Evolutionary conservation across 106 monocot genomes (phyloP), one percentile per base, ranked within the genome.

Genomic region (Acorus calamus): DNA sequence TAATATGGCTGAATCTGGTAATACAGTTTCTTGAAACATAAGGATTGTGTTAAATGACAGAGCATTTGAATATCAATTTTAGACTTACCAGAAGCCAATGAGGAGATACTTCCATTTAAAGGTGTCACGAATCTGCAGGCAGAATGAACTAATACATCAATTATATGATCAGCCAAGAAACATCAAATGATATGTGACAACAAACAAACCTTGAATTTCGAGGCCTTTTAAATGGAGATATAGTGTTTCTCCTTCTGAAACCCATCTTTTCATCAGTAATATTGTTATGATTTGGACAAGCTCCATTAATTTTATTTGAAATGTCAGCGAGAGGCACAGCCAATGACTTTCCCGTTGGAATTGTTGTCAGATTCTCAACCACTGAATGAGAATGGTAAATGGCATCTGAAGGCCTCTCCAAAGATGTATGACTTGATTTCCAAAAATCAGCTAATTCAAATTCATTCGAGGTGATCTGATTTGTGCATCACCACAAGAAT

Each of bases 141-240:
- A 61, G 57, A 3, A 77, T 62, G 41, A 14, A 47, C 8, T 57
- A 42, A 57, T 71, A 6, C 9, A 5, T n/a, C 9, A 55, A 11
- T 48, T 11, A 12, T 10, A 43, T n/a, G 52, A 41, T 59, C 44
- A 52, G 4, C 14, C 52, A 44, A 9, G n/a, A 71, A 68, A 50
- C 46, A 56, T 46, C 47, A 59, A 11, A 44, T 47, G 10, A 56
- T n/a, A 42, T 47, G 50, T 47, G 5, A 64, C 50, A 9, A 5
- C 8, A 11, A 61, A 72, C 74, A 64, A 53, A 94, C 94, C 87
- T 70, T 59, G 84, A 86, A 58, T 6, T 76, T 41, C 94, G 86
- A 55, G 94, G 94, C 67, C 61, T 89, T 78, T 90, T 94, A 77
- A 89, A 94, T 65, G 89, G 77, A 73, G 89, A 71, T 41, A 77